phyloP scores from a whole-genome alignment of 208 protist species.

The Crithidia fasciculata region DNA sequence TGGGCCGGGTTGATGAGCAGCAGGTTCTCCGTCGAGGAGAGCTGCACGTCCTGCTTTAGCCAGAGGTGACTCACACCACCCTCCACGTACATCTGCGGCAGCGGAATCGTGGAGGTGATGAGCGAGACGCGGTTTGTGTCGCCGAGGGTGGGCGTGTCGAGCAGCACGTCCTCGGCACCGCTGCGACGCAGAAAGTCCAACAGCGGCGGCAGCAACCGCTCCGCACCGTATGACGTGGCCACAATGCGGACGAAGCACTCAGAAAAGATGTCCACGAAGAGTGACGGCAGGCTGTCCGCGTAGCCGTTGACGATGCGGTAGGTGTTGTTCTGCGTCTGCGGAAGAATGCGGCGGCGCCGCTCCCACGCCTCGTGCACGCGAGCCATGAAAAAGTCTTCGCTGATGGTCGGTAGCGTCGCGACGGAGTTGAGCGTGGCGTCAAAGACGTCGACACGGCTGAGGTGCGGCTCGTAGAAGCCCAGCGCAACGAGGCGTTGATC shows the following conservation, averaged over 20 bases:
- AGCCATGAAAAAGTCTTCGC: constrained; percentile 82
- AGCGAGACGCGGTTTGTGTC: constrained; percentile 49
- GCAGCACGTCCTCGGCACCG: constrained; percentile 78
- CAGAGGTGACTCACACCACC: constrained; percentile 76
- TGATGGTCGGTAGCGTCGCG: constrained; percentile 66
- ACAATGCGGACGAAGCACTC: constrained; percentile 77
- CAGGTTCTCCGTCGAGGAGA: constrained; percentile 49
- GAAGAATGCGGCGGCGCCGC: constrained; percentile 55
- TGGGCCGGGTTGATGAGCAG: constrained; percentile 74
- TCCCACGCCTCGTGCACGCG: constrained; percentile 67
- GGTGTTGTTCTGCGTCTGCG: constrained; percentile 59
- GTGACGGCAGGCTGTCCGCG: constrained; percentile 74
- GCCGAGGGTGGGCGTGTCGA: constrained; percentile 72
- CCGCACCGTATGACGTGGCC: constrained; percentile 68
- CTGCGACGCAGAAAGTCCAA: constrained; percentile 67
- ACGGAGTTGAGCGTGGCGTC: constrained; percentile 54
- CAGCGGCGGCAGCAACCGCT: constrained; percentile 77
- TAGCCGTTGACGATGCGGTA: constrained; percentile 82
- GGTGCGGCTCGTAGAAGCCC: constrained; percentile 81
- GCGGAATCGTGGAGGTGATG: constrained; percentile 52
- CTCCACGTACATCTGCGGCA: constrained; percentile 68
- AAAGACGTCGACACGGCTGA: constrained; percentile 76
- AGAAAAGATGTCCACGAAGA: constrained; percentile 87
- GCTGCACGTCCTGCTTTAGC: constrained; percentile 45
- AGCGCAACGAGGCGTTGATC: constrained; percentile 66